Percentiles rank a stretch among this genome's conserved stretches.
phyloP scores from a whole-genome alignment of 2,329 filamentous ascomycete genomes.

The Chaetomiaceae sp. region DNA sequence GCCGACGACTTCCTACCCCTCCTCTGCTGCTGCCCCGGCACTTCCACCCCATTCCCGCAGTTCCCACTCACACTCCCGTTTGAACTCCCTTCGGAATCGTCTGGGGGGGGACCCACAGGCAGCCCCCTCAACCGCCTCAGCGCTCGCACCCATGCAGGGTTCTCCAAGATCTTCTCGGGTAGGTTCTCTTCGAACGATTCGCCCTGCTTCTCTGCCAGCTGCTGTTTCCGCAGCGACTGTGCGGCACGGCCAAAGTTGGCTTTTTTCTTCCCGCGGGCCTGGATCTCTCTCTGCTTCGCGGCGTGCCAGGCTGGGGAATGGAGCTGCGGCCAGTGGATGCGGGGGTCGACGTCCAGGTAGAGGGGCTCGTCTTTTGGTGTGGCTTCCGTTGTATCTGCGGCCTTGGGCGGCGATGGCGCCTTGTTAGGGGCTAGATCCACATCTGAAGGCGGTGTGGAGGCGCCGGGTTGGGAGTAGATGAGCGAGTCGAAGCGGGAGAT shows the following conservation, averaged over 20 bases:
- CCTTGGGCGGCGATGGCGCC: background rate
- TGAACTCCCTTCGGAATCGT: background rate
- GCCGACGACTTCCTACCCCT: background rate
- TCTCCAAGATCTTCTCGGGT: constrained; percentile 41
- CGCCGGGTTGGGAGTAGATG: constrained; percentile 16
- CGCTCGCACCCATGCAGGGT: constrained; percentile 44
- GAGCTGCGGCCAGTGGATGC: constrained; percentile 43
- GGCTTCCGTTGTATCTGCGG: background rate
- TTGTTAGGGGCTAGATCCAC: background rate
- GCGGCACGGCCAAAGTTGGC: constrained; percentile 45
- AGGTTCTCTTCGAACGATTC: constrained; percentile 32
- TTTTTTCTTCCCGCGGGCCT: constrained; percentile 46
- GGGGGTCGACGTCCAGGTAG: constrained; percentile 48
- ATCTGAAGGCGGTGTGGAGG: constrained; percentile 17
- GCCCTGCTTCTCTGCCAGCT: constrained; percentile 19
- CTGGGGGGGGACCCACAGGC: background rate
- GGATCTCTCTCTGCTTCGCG: constrained; percentile 48
- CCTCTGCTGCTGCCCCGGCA: background rate
- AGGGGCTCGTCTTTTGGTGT: constrained; percentile 30
- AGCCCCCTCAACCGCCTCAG: constrained; percentile 29
- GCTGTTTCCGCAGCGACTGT: constrained; percentile 36
- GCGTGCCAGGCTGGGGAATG: constrained; percentile 44
- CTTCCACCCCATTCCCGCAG: background rate
- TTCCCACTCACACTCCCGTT: too few relatives aligned
- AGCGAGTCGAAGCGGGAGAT: constrained; percentile 13